Percentiles rank a stretch among this genome's conserved stretches.
phyloP scores from a whole-genome alignment of 148 eudicot genomes.

The Chenopodium album region DNA sequence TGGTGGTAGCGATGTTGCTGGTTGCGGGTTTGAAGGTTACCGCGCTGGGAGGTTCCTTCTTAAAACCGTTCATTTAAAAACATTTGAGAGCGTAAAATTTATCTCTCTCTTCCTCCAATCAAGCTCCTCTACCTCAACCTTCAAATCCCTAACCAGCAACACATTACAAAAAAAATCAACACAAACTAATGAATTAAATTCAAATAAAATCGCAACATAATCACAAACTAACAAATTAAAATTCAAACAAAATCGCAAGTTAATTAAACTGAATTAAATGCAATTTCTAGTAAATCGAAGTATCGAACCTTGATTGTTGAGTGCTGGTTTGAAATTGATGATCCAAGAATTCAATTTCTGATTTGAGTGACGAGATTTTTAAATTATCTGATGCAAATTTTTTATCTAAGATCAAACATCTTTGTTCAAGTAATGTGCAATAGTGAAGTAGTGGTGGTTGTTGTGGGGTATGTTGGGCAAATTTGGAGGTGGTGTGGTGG shows the following conservation, averaged over 20 bases:
- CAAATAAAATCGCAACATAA: not conserved
- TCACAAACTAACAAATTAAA: not conserved
- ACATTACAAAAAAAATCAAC: not conserved
- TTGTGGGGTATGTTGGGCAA: too few relatives aligned
- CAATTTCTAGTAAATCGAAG: not conserved
- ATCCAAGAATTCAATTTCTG: constrained; percentile 37
- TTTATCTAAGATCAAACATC: constrained; percentile 41
- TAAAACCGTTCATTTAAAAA: constrained; percentile 37
- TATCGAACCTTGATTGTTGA: constrained; percentile 34
- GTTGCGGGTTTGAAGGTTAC: too few relatives aligned
- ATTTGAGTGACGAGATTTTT: constrained; percentile 39
- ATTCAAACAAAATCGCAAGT: not conserved
- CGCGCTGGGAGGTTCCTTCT: not conserved
- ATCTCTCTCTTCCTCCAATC: constrained; percentile 39
- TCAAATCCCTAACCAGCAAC: constrained; percentile 27
- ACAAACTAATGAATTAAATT: not conserved
- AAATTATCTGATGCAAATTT: constrained; percentile 40
- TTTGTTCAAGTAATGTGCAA: constrained; percentile 31
- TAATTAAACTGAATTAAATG: not conserved
- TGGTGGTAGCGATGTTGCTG: too few relatives aligned
- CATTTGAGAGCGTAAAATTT: constrained; percentile 19
- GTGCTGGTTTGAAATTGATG: constrained; percentile 20
- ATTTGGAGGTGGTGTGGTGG: too few relatives aligned
- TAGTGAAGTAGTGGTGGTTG: too few relatives aligned
- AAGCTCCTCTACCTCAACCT: constrained; percentile 37